Percentiles rank a stretch among this genome's conserved stretches.
These are phyloP conservation scores for Solanum hybrid DNA, from an alignment of 305 asterid genomes.

Conservation along the genomic window DNA sequence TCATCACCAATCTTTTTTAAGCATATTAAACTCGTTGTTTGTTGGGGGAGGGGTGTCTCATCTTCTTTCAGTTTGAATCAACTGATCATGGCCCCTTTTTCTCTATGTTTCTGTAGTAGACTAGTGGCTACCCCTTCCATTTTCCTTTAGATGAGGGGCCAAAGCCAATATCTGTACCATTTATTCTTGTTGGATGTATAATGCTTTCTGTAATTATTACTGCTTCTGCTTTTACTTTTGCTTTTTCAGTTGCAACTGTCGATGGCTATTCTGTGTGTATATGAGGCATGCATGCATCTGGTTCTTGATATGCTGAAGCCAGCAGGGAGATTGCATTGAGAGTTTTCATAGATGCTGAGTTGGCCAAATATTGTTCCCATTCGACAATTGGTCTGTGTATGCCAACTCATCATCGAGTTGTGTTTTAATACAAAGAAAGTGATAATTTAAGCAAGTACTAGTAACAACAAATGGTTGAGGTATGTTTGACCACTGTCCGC, in stretches of 20 bases:
- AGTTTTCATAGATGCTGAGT: not conserved
- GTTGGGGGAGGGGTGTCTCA: not conserved
- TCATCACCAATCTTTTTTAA: slow-evolving; percentile 12
- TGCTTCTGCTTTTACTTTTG: slow-evolving; percentile 44
- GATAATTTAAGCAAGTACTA: not conserved
- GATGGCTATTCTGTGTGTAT: too few species aligned
- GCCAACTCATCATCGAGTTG: not conserved
- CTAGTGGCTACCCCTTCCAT: not conserved
- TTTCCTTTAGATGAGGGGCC: not conserved
- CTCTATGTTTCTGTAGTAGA: not conserved
- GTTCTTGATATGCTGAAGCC: not conserved
- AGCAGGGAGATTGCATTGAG: not conserved
- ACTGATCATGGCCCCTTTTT: not conserved
- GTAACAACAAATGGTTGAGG: not conserved
- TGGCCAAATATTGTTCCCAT: not conserved
- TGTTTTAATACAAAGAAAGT: not conserved
- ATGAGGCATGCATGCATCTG: not conserved
- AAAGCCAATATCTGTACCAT: slow-evolving; percentile 24
- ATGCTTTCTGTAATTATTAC: slow-evolving; percentile 67
- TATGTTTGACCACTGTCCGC: not conserved
- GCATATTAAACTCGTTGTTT: slow-evolving; percentile 1
- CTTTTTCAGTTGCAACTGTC: not conserved
- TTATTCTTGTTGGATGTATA: slow-evolving; percentile 41
- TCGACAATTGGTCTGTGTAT: not conserved
- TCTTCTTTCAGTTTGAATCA: slow-evolving; percentile 3